A percentile compares a stretch with the other conserved stretches of the same genome.
phyloP scores from a whole-genome alignment of 495 filamentous ascomycete species.

The Podospora sp. region DNA sequence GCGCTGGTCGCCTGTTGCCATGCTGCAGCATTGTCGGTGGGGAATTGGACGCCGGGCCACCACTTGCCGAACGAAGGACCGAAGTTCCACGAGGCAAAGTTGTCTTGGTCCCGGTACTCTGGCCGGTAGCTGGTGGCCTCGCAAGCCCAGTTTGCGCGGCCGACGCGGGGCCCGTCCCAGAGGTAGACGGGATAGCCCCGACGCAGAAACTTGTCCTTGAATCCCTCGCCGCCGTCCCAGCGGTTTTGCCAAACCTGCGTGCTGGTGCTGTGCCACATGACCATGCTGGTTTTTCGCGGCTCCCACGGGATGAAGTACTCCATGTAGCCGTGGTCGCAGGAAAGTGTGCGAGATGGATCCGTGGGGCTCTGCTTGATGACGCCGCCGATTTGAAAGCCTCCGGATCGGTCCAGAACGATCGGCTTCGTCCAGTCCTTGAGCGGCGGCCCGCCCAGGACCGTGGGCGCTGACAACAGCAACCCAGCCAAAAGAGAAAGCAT shows the following conservation, averaged over 20 bases:
- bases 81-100: slow-evolving; percentile 51
- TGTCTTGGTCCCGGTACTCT: slow-evolving; percentile 44
- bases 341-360: slow-evolving; percentile 40
- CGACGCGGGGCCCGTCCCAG: slow-evolving; percentile 52
- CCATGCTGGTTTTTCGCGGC: slow-evolving; percentile 46
- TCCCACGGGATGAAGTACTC: slow-evolving; percentile 54
- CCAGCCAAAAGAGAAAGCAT: no score
- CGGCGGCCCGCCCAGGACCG: no score
- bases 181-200: slow-evolving; percentile 52
- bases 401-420: slow-evolving; percentile 43
- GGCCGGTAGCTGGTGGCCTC: slow-evolving; percentile 42
- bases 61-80: slow-evolving; percentile 42
- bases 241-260: slow-evolving; percentile 53
- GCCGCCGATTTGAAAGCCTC: slow-evolving; percentile 45
- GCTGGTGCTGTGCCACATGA: slow-evolving; percentile 54
- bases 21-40: slow-evolving; percentile 37
- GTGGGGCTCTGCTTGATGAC: slow-evolving; percentile 36
- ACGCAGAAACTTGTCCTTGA: slow-evolving; percentile 53
- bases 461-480: no score
- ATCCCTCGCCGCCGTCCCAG: slow-evolving; percentile 52
- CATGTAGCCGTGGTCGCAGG: slow-evolving; percentile 54
- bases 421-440: slow-evolving; percentile 24
- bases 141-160: slow-evolving; percentile 52
- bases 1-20: slow-evolving; percentile 48
- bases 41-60: slow-evolving; percentile 51